Base-by-base conservation (phyloP, 306 rosid species). In the Prunus dulcis region DNA sequence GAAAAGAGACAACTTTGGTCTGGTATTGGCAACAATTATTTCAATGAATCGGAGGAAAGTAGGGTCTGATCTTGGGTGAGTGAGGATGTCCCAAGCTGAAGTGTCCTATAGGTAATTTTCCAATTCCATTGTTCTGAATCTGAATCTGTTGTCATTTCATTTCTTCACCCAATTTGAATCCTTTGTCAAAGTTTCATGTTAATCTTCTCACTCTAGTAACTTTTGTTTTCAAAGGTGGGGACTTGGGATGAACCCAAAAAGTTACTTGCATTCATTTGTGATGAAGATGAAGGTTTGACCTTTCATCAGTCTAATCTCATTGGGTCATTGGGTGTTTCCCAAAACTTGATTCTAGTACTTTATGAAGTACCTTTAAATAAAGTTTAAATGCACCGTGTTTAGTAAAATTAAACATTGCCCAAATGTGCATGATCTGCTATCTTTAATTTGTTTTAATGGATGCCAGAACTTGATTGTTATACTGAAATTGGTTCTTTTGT, bases 61-160 rank as follows among this genome's bases (percentile, higher is more conserved):
- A 60, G 22, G 27, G 52, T 45, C 52, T 27, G 52, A 61, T 61
- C 58, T 12, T 58, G 67, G 55, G 63, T 73, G 77, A 73, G 43
- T 60, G 58, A 73, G 69, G 69, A 73, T 73, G 77, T 73, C 77
- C 77, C 77, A 73, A 46, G 57, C 77, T 60, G 47, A 73, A 20
- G 77, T 73, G 2, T 73, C 77, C 69, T 73, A 73, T 69, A 27
- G 77, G 77, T 73, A 46, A 73, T 56, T 20, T 32, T 25, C 77
- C n/a, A 38, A 8, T 41, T n/a, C 18, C 74, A 18, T 52, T 25
- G 12, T 20, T 45, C 28, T 25, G 45, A 23, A 73, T 72, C 76
- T 57, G 38, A 72, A 38, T 72, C 55, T 27, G 11, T 18, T 58
- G 9, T 61, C 61, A 27, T 49, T 9, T 27, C 4, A 3, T 11